Evolutionary conservation across 306 rosid genomes (phyloP).

Genomic region (Medicago ruthenica): DNA sequence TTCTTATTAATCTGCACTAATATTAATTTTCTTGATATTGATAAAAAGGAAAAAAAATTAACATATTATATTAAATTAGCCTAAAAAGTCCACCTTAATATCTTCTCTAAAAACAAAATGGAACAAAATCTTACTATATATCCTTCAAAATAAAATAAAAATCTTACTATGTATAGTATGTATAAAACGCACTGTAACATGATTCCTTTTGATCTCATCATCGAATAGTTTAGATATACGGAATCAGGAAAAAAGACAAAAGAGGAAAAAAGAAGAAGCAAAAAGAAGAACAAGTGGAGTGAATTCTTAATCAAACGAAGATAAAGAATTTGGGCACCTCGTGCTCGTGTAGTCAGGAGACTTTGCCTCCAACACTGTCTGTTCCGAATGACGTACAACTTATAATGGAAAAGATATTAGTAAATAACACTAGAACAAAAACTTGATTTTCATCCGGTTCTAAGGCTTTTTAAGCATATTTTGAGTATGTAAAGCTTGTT

Average conservation of each 20-base stretch:
- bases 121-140: background rate
- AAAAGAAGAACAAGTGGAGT: too few species aligned
- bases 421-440: too few species aligned
- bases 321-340: background rate
- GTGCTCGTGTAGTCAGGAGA: background rate
- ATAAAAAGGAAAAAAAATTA: too few species aligned
- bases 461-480: too few species aligned
- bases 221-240: background rate
- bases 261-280: background rate
- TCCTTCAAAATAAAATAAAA: background rate
- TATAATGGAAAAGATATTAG: too few species aligned
- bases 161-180: background rate
- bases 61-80: too few species aligned
- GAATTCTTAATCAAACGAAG: background rate
- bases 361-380: background rate
- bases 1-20: too few species aligned
- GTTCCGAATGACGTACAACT: too few species aligned
- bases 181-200: background rate
- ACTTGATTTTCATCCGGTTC: too few species aligned
- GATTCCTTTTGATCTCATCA: background rate
- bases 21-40: too few species aligned
- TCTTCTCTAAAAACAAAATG: background rate
- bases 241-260: background rate
- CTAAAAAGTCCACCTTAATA: background rate
- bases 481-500: too few species aligned